A percentile compares a stretch with the other conserved stretches of the same genome.
These are phyloP conservation scores for Stephanodiscus minutulus DNA, from an alignment of 108 stramenopile genomes.

Conservation along the genomic window DNA sequence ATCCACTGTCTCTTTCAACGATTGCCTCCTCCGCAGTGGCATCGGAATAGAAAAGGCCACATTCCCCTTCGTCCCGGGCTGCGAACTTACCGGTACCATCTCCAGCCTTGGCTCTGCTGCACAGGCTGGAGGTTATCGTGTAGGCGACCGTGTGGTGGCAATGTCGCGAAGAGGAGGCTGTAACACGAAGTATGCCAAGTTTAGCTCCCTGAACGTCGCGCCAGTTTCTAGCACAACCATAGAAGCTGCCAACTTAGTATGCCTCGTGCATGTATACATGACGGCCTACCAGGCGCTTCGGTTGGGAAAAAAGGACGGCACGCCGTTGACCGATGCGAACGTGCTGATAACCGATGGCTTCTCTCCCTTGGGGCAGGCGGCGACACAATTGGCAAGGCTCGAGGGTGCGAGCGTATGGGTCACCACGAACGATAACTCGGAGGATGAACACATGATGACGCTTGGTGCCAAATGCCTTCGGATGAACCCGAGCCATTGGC, in stretches of 20 bases:
- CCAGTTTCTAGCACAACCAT: conserved; percentile 55
- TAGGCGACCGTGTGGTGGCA: conserved; percentile 65
- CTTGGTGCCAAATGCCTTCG: conserved; percentile 56
- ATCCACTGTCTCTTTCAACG: conserved; percentile 63
- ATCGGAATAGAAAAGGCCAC: conserved; percentile 40
- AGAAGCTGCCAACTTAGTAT: conserved; percentile 48
- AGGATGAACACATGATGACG: conserved; percentile 45
- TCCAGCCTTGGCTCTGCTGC: conserved; percentile 42
- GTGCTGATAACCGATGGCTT: conserved; percentile 71
- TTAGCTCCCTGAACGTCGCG: conserved; percentile 41
- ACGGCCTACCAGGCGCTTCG: conserved; percentile 73
- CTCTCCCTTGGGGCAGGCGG: conserved; percentile 61
- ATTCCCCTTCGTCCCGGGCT: conserved; percentile 65
- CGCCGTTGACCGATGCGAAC: conserved; percentile 57
- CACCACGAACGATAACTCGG: conserved; percentile 42
- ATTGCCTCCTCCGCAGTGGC: conserved; percentile 61
- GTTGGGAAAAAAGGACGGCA: conserved; percentile 47
- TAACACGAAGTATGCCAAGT: conserved; percentile 61
- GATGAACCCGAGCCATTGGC: conserved; percentile 53
- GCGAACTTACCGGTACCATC: conserved; percentile 64
- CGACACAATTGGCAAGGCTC: conserved; percentile 56
- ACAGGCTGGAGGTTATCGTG: conserved; percentile 33
- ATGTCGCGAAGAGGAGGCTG: conserved; percentile 55
- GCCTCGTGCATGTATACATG: conserved; percentile 74
- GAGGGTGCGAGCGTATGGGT: conserved; percentile 69